A percentile compares a stretch with the other conserved stretches of the same genome.
phyloP scores from a whole-genome alignment of 1,284 basidiomycete genomes.

The Cutaneotrichosporon sp. region DNA sequence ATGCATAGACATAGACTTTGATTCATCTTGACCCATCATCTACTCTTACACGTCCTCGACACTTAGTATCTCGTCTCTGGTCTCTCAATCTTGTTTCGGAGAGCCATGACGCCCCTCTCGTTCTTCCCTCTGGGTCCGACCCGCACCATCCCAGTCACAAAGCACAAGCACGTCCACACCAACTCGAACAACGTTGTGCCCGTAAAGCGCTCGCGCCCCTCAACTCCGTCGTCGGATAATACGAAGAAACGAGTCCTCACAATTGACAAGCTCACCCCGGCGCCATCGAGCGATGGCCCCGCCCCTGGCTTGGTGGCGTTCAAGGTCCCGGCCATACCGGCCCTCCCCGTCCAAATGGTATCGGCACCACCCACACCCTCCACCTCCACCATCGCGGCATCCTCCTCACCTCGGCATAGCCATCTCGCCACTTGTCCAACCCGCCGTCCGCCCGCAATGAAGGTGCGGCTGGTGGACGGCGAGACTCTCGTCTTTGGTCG shows the following conservation, averaged over 20 bases:
- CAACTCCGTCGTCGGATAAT: not conserved
- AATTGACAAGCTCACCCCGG: slow-evolving; percentile 24
- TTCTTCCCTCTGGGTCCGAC: slow-evolving; percentile 20
- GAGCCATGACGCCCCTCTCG: slow-evolving; percentile 11
- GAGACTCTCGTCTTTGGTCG: slow-evolving; percentile 43
- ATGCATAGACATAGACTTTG: not conserved
- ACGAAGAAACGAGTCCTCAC: not conserved
- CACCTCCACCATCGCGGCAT: slow-evolving; percentile 46
- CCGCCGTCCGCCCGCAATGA: not conserved
- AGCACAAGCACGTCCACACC: slow-evolving; percentile 16
- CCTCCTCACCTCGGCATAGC: slow-evolving; percentile 34
- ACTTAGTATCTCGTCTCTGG: not conserved
- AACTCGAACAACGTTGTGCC: not conserved
- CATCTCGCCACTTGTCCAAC: slow-evolving; percentile 17
- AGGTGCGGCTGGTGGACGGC: slow-evolving; percentile 26
- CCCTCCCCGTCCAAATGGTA: slow-evolving; percentile 19
- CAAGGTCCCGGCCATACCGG: slow-evolving; percentile 30
- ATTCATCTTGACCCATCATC: not conserved
- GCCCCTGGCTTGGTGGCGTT: slow-evolving; percentile 18
- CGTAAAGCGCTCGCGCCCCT: slow-evolving; percentile 8
- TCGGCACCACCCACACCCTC: slow-evolving; percentile 37
- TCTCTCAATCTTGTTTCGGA: not conserved
- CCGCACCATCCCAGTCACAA: slow-evolving; percentile 10
- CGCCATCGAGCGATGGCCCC: slow-evolving; percentile 26
- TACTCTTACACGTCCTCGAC: not conserved